A percentile compares a stretch with the other conserved stretches of the same genome.
Evolutionary conservation across 306 rosid genomes (phyloP).

Genomic region (Gynostemma pentaphyllum): DNA sequence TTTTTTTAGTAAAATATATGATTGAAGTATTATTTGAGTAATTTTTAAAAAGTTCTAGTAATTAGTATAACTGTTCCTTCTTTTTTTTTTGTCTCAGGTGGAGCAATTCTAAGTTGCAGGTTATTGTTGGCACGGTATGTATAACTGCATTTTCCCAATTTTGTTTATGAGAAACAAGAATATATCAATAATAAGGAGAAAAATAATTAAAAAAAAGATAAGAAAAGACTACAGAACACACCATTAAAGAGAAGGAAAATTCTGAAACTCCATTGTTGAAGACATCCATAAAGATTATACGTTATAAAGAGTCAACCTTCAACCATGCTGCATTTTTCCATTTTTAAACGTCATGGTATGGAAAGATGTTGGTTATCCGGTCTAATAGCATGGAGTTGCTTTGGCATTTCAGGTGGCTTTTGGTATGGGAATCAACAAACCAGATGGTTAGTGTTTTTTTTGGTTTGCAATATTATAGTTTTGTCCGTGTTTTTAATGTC

Average conservation of each 20-base stretch:
- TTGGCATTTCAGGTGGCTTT: constrained; percentile 76
- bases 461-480: neutral
- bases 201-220: neutral
- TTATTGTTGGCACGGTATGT: constrained; percentile 89
- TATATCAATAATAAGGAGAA: neutral
- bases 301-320: neutral
- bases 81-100: constrained; percentile 46
- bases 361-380: neutral
- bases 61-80: too few species aligned
- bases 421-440: constrained; percentile 99
- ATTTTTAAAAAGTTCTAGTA: too few species aligned
- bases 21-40: too few species aligned
- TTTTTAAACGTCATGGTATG: neutral
- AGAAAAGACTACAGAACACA: neutral
- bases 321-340: neutral
- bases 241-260: neutral
- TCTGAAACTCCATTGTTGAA: neutral
- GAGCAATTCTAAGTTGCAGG: constrained; percentile 81
- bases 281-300: neutral
- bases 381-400: constrained; percentile 2
- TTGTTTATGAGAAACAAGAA: neutral
- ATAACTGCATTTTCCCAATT: constrained; percentile 9
- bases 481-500: neutral
- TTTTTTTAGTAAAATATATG: too few species aligned
- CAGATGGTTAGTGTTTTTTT: constrained; percentile 85